Evolutionary conservation across 2,329 filamentous ascomycete genomes (phyloP).

Genomic region (Akanthomyces muscarius): DNA sequence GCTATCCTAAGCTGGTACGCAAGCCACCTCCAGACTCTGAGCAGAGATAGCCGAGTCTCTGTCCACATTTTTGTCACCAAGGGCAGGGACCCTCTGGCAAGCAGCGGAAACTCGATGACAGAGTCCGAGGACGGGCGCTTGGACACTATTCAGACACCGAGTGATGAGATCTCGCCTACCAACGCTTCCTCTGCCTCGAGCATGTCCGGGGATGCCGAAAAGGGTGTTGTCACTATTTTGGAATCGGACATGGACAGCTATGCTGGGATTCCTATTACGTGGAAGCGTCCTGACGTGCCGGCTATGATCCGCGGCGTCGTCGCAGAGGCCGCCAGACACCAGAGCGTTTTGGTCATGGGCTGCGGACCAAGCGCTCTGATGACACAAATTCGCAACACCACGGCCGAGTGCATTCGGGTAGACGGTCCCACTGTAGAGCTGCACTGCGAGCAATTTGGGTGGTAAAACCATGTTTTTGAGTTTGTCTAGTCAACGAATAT

Average conservation of each 20-base stretch:
- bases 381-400: constrained; percentile 38
- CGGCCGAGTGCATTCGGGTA: constrained; percentile 35
- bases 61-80: constrained; percentile 35
- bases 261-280: constrained; percentile 25
- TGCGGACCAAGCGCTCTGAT: constrained; percentile 45
- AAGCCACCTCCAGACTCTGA: constrained; percentile 31
- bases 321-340: constrained; percentile 24
- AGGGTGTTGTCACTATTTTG: background rate
- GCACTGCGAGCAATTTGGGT: constrained; percentile 46
- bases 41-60: constrained; percentile 28
- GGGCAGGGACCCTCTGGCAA: background rate
- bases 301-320: constrained; percentile 33
- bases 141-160: background rate
- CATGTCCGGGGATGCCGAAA: constrained; percentile 2
- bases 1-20: constrained; percentile 37
- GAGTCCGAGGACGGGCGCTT: background rate
- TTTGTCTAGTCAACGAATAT: background rate
- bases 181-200: background rate
- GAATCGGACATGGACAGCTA: constrained; percentile 13
- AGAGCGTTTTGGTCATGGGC: constrained; percentile 40
- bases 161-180: background rate
- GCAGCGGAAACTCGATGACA: background rate
- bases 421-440: constrained; percentile 43
- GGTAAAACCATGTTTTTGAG: constrained; percentile 27
- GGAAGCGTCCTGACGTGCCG: constrained; percentile 36